Evolutionary conservation across 768 basidiomycete genomes (phyloP).

Genomic region (Suillus decipiens): DNA sequence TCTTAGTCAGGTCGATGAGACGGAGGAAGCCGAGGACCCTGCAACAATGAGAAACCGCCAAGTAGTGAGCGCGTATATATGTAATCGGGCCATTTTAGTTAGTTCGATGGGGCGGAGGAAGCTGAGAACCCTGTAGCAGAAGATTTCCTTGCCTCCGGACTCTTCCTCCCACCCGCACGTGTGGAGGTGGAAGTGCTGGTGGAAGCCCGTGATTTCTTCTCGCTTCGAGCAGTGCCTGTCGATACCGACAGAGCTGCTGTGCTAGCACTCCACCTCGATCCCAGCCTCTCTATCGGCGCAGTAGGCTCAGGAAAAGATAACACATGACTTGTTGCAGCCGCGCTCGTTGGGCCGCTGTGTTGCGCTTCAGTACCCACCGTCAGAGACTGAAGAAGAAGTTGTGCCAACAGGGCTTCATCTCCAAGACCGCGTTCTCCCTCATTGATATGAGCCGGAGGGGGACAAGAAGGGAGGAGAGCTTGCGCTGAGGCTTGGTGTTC

Average conservation of each 20-base stretch:
- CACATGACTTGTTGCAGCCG: conserved; percentile 8
- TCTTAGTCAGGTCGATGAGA: neutral
- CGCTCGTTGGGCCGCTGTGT: conserved; percentile 1
- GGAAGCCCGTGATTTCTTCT: conserved; percentile 1
- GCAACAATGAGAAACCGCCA: neutral
- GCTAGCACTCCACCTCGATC: conserved; percentile 34
- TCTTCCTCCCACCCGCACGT: neutral
- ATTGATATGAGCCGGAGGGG: conserved; percentile 19
- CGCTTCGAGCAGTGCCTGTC: neutral
- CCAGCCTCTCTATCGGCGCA: conserved; percentile 20
- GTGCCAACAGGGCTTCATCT: conserved; percentile 31
- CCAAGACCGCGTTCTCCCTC: conserved; percentile 19
- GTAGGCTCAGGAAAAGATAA: conserved; percentile 18
- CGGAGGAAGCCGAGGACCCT: neutral
- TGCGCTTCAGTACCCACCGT: conserved; percentile 11
- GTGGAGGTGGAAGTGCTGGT: neutral
- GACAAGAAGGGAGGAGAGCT: conserved; percentile 21
- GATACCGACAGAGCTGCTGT: conserved; percentile 29
- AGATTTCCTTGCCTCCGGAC: neutral
- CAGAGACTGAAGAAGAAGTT: conserved; percentile 33
- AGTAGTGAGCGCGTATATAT: too few relatives aligned
- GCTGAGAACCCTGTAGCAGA: neutral
- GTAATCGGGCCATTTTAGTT: neutral
- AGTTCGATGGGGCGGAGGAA: neutral
- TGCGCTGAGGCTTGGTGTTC: conserved; percentile 30